A percentile compares a stretch with the other conserved stretches of the same genome.
Evolutionary conservation across 2,329 filamentous ascomycete genomes (phyloP).

Genomic region (Sclerotinia sclerotiorum): DNA sequence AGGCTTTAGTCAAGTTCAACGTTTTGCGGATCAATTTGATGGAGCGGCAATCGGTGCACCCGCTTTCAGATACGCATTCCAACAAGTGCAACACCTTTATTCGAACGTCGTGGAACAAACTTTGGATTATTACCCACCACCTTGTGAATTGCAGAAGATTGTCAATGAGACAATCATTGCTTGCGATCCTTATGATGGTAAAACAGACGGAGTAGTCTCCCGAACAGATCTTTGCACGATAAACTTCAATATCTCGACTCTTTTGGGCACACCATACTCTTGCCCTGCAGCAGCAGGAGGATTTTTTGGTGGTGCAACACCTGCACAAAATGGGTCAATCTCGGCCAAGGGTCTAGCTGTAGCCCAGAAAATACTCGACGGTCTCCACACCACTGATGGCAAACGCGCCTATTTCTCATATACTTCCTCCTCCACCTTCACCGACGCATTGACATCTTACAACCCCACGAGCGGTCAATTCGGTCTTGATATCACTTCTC

Average conservation of each 20-base stretch:
- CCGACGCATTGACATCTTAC: slow-evolving; percentile 8
- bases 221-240: slow-evolving; percentile 50
- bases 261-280: slow-evolving; percentile 49
- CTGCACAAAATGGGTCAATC: slow-evolving; percentile 30
- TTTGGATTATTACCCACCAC: slow-evolving; percentile 45
- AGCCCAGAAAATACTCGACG: slow-evolving; percentile 41
- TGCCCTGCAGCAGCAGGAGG: slow-evolving; percentile 41
- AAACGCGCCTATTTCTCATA: slow-evolving; percentile 43
- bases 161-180: slow-evolving; percentile 54
- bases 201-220: slow-evolving; percentile 53
- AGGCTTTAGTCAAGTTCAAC: slow-evolving; percentile 48
- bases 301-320: slow-evolving; percentile 24
- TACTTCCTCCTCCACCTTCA: slow-evolving; percentile 34
- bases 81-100: slow-evolving; percentile 47
- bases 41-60: slow-evolving; percentile 49
- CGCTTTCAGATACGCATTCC: slow-evolving; percentile 49
- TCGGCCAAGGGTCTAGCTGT: slow-evolving; percentile 40
- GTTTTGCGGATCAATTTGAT: slow-evolving; percentile 46
- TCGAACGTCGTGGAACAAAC: slow-evolving; percentile 44
- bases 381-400: slow-evolving; percentile 41
- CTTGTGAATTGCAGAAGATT: slow-evolving; percentile 51
- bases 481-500: slow-evolving; percentile 40
- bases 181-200: slow-evolving; percentile 57
- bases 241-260: slow-evolving; percentile 47
- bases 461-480: slow-evolving; percentile 30